A percentile compares a stretch with the other conserved stretches of the same genome.
phyloP scores from a whole-genome alignment of 2,329 filamentous ascomycete genomes.

The Nothophaeocryptopus gaeumannii region DNA sequence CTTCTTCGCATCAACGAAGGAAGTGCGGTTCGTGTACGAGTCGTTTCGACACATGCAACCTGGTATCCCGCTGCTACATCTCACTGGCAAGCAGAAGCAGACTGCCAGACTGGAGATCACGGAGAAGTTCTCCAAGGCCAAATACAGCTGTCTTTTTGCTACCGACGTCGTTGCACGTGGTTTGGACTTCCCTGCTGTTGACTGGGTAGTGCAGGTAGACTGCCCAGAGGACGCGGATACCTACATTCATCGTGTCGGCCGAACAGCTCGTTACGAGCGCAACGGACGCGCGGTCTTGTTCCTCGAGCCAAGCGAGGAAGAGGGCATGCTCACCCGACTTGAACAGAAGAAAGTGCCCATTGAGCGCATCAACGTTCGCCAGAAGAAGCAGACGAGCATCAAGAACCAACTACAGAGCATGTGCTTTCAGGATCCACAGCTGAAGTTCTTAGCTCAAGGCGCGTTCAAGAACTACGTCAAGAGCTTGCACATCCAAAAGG shows the following conservation, averaged over 20 bases:
- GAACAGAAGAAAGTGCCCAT: constrained; percentile 89
- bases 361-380: constrained; percentile 77
- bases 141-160: constrained; percentile 84
- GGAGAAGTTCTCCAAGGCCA: constrained; percentile 73
- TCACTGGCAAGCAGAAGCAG: constrained; percentile 93
- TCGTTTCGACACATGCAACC: constrained; percentile 89
- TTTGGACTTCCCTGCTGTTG: constrained; percentile 91
- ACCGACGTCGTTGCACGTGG: constrained; percentile 94
- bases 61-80: constrained; percentile 85
- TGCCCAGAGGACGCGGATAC: constrained; percentile 96
- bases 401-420: constrained; percentile 84
- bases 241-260: constrained; percentile 93
- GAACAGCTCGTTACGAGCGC: constrained; percentile 89
- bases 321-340: constrained; percentile 81
- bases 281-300: constrained; percentile 86
- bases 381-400: constrained; percentile 86
- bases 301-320: constrained; percentile 86
- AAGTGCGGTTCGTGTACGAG: constrained; percentile 94
- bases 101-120: constrained; percentile 84
- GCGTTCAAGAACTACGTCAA: constrained; percentile 88
- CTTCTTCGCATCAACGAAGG: constrained; percentile 91
- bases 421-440: constrained; percentile 89
- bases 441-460: constrained; percentile 95
- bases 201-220: constrained; percentile 99
- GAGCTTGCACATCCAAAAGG: constrained; percentile 81